Evolutionary conservation across 495 filamentous ascomycete species (phyloP), one percentile per base, ranked within the genome.

Genomic region (Amphirosellinia nigrospora): DNA sequence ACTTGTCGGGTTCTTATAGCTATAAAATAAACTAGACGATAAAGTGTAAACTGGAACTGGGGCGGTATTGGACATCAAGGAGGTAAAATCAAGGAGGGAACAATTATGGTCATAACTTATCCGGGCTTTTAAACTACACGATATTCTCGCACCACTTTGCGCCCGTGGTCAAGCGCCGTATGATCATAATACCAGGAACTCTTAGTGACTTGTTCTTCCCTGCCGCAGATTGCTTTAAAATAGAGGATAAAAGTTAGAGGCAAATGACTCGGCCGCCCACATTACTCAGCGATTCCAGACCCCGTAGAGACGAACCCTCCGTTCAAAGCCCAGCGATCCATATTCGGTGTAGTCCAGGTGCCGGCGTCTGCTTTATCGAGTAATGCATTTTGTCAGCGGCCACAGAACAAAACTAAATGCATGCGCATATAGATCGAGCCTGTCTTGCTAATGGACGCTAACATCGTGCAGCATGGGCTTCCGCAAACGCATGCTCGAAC

Each of bases 271-370:
- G 23, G 39, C 26, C 19, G 32, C 15, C 13, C 8, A 63, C 15
- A 32, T 23, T 46, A 43, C 23, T 63, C 58, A 61, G 58, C 39
- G 26, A 46, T 43, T 16, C 8, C 36, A 61, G 58, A 61, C 28
- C 58, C 58, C 58, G 36, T 41, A 16, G 11, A 41, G 1, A 41
- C 28, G 41, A 4, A 32, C 26, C 4, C 23, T 63, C 4, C 9
- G 8, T n/a, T 23, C 36, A 38, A 50, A 50, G 38, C 61, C 19
- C 28, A 34, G 16, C 26, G 10, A 23, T 32, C 30, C 43, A 52
- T 50, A 30, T 38, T 34, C 8, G 61, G 43, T 38, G 28, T 6
- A 50, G 41, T 50, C 30, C 30, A 50, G 30, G 30, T 16, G 8
- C 61, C 43, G 61, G 43, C 28, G 43, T 64, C 58, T 61, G 36